A percentile compares a stretch with the other conserved stretches of the same genome.
phyloP scores from a whole-genome alignment of 2,329 filamentous ascomycete genomes.

The Aureobasidium mangrovei region DNA sequence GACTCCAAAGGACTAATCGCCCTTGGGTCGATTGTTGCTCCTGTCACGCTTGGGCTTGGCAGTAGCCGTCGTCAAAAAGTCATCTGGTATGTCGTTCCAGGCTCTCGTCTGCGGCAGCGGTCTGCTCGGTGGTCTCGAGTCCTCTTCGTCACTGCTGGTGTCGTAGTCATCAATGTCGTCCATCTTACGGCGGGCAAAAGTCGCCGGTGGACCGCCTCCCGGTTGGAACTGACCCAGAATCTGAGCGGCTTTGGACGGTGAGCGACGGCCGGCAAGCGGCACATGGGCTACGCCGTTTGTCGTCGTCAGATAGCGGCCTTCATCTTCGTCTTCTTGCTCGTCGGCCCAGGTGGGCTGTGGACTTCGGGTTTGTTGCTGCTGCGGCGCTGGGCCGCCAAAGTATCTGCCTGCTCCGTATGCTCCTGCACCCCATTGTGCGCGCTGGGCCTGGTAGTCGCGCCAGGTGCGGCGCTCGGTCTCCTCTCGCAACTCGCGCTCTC shows the following conservation, averaged over 20 bases:
- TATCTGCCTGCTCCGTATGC: constrained; percentile 9
- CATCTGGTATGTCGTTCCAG: constrained; percentile 43
- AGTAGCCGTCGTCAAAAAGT: constrained; percentile 17
- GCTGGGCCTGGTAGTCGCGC: constrained; percentile 11
- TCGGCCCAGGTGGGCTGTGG: constrained; percentile 2
- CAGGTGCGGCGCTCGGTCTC: constrained; percentile 14
- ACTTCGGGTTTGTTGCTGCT: constrained; percentile 12
- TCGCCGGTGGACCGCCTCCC: constrained; percentile 16
- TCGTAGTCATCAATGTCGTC: constrained; percentile 19
- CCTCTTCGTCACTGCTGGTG: constrained; percentile 30
- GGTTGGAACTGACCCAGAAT: constrained; percentile 29
- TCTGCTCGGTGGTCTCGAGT: constrained; percentile 18
- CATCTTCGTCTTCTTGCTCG: constrained; percentile 19
- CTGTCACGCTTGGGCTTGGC: constrained; percentile 5
- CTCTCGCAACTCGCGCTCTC: constrained; percentile 39
- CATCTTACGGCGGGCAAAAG: constrained; percentile 24
- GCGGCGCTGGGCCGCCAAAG: neutral
- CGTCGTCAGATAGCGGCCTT: constrained; percentile 28
- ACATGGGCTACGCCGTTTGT: constrained; percentile 26
- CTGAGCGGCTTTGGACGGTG: constrained; percentile 33
- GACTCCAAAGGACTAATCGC: neutral
- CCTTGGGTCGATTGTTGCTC: constrained; percentile 1
- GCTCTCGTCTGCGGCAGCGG: constrained; percentile 26
- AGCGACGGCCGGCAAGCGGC: constrained; percentile 28
- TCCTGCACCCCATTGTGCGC: neutral